phyloP scores from a whole-genome alignment of 768 basidiomycete genomes.

The Russula ochroleuca region DNA sequence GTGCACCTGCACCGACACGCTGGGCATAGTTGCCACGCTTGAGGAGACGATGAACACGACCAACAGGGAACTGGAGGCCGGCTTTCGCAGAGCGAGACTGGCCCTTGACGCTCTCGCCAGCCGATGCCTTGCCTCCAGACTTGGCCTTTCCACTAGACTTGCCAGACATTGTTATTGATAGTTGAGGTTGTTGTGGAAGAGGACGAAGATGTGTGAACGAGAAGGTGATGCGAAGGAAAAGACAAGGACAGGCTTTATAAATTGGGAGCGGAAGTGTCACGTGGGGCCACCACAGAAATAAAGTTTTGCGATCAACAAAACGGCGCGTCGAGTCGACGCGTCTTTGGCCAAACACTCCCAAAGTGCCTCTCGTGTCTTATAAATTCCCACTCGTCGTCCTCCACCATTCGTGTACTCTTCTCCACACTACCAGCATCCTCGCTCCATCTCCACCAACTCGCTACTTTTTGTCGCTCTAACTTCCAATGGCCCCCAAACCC shows the following conservation, averaged over 20 bases:
- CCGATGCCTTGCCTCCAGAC: constrained; percentile 57
- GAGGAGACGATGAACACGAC: constrained; percentile 87
- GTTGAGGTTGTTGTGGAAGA: constrained; percentile 3
- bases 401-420: constrained; percentile 25
- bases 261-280: constrained; percentile 3
- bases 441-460: constrained; percentile 4
- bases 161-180: constrained; percentile 37
- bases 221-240: constrained; percentile 17
- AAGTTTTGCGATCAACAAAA: constrained; percentile 37
- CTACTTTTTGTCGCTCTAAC: constrained; percentile 22
- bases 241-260: constrained; percentile 11
- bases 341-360: constrained; percentile 37
- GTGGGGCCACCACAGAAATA: constrained; percentile 20
- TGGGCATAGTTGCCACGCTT: constrained; percentile 84
- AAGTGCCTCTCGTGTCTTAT: constrained; percentile 33
- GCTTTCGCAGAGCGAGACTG: constrained; percentile 72
- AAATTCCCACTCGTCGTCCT: constrained; percentile 29
- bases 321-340: constrained; percentile 34
- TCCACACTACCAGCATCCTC: constrained; percentile 8
- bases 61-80: constrained; percentile 84
- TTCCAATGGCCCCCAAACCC: constrained; percentile 63
- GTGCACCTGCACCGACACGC: constrained; percentile 85
- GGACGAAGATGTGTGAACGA: constrained; percentile 7
- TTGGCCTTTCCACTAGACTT: constrained; percentile 51
- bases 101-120: constrained; percentile 44